Percentiles rank a stretch among this genome's conserved stretches.
Evolutionary conservation across 441 rosid genomes (phyloP).

Genomic region (Daphne laureola): DNA sequence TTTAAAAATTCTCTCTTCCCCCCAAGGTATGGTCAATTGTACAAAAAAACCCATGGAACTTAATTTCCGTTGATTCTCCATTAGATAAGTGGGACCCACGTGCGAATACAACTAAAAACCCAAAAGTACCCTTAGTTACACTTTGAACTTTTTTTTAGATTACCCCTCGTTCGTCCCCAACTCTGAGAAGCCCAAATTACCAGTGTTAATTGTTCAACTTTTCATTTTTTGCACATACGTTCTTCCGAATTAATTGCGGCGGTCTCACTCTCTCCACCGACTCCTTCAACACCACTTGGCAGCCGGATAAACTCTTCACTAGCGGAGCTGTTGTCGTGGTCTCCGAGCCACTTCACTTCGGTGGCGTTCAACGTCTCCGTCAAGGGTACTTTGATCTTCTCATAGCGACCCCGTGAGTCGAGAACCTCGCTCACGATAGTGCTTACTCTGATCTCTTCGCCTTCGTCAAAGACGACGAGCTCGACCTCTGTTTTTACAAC

Average conservation of each 20-base stretch:
- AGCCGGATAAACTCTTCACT: conserved; percentile 69
- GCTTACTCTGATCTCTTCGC: conserved; percentile 92
- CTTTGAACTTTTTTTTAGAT: too few relatives aligned
- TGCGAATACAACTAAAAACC: too few relatives aligned
- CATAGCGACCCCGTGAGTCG: conserved; percentile 89
- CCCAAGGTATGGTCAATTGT: too few relatives aligned
- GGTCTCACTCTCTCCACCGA: conserved; percentile 47
- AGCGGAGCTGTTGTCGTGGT: conserved; percentile 66
- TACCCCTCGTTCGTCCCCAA: too few relatives aligned
- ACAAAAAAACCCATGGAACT: too few relatives aligned
- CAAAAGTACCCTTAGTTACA: too few relatives aligned
- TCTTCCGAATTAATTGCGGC: conserved; percentile 83
- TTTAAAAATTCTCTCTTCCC: too few relatives aligned
- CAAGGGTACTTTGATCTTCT: conserved; percentile 83
- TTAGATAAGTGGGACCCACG: too few relatives aligned
- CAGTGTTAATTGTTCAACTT: too few relatives aligned
- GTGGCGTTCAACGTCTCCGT: conserved; percentile 77
- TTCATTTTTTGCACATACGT: conserved; percentile 42
- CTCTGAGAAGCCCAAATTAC: too few relatives aligned
- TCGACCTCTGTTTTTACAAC: conserved; percentile 81
- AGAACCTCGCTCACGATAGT: conserved; percentile 53
- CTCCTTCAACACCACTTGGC: conserved; percentile 65
- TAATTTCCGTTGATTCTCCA: too few relatives aligned
- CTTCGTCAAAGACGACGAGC: conserved; percentile 61
- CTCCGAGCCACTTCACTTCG: conserved; percentile 88